Conservation (phyloP, 192 early-diverging fungal species). For the Umbelopsis isabellina region DNA sequence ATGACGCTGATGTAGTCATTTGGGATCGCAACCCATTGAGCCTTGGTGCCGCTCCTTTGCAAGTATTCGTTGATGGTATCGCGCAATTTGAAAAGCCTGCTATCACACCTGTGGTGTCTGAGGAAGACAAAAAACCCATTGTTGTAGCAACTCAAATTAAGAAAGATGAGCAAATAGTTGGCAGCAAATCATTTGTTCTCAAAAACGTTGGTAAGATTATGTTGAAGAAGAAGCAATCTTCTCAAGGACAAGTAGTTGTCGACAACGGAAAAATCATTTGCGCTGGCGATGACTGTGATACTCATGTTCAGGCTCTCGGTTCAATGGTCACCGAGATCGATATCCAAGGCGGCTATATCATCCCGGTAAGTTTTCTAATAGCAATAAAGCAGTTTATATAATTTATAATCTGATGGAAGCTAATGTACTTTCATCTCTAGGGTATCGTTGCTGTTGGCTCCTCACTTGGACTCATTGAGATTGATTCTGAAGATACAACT, state of each 20-base stretch:
- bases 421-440: constrained; percentile 20
- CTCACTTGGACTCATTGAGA: constrained; percentile 68
- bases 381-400: neutral
- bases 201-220: constrained; percentile 44
- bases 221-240: constrained; percentile 34
- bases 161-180: constrained; percentile 34
- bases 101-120: constrained; percentile 24
- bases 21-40: constrained; percentile 74
- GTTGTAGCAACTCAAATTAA: constrained; percentile 10
- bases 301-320: neutral
- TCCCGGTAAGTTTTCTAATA: constrained; percentile 48
- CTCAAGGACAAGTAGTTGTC: constrained; percentile 52
- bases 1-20: constrained; percentile 82
- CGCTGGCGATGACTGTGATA: constrained; percentile 33
- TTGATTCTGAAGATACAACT: constrained; percentile 58
- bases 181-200: constrained; percentile 45
- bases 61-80: constrained; percentile 77
- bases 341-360: constrained; percentile 60
- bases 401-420: too few relatives aligned
- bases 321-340: constrained; percentile 42
- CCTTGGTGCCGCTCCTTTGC: constrained; percentile 72
- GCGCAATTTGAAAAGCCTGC: constrained; percentile 53
- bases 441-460: constrained; percentile 64
- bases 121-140: constrained; percentile 27
- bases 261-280: constrained; percentile 63